phyloP scores from a whole-genome alignment of 2,329 filamentous ascomycete species.

The Fusarium sp. region DNA sequence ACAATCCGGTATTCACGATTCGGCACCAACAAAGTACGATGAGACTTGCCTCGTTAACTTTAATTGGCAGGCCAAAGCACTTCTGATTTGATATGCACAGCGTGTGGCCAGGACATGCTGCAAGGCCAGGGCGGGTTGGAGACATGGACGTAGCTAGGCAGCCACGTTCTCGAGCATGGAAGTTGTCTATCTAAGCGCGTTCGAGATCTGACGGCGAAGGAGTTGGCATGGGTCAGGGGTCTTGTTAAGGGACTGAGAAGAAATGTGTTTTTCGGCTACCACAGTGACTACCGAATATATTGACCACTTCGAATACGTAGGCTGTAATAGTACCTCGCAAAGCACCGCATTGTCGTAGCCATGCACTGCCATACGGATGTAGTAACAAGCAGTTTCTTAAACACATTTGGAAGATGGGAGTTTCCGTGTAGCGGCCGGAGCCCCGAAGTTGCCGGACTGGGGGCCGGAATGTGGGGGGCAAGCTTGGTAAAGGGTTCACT shows the following conservation, averaged over 20 bases:
- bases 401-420: not conserved
- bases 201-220: conserved; percentile 22
- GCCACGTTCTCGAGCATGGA: conserved; percentile 20
- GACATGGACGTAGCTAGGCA: conserved; percentile 20
- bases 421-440: not conserved
- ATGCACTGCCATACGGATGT: not conserved
- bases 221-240: conserved; percentile 1
- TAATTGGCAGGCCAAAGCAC: not conserved
- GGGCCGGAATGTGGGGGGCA: conserved; percentile 20
- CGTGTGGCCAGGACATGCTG: not conserved
- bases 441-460: conserved; percentile 18
- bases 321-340: not conserved
- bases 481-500: conserved; percentile 2
- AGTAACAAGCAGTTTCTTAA: not conserved
- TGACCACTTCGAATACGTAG: not conserved
- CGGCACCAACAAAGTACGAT: not conserved
- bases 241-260: not conserved
- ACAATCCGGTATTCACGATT: conserved; percentile 2
- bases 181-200: not conserved
- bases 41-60: not conserved
- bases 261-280: not conserved
- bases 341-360: conserved; percentile 6
- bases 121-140: not conserved
- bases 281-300: not conserved
- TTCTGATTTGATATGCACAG: conserved; percentile 2